Base-by-base conservation (phyloP, 2,329 filamentous ascomycete genomes). In the Trichoderma simmonsii region DNA sequence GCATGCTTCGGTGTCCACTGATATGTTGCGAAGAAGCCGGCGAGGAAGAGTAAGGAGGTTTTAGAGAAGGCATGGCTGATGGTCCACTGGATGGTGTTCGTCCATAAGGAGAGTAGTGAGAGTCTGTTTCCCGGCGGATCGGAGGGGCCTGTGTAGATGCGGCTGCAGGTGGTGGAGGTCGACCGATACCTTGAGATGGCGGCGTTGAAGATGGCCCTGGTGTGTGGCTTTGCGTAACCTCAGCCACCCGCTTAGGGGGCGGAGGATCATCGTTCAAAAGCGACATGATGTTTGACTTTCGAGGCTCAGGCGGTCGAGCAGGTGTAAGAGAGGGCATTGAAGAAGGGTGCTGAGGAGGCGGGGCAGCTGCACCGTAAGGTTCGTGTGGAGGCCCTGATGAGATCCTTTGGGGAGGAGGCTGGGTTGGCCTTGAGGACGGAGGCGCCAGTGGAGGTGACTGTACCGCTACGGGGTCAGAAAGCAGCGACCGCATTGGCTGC, bases 251-350 rank as follows among this genome's bases (percentile, higher is more conserved):
- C 79, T 89, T 88, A n/a, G 84, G 84, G 7, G 84, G 81, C 4
- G 81, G 82, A 8, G 86, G 84, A 68, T 90, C 89, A 73, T 90
- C 88, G 75, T 90, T 90, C 3, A 91, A 82, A 73, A 91, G 79
- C 0, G 88, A 88, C 85, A 90, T 89, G 73, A 91, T 85, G 74
- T 83, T 91, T 15, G 88, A 90, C 81, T 90, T 91, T n/a, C 86
- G 84, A 61, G 81, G 81, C 74, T 88, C 86, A 3, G 86, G 78
- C 51, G 83, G 79, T 32, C 83, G 80, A 26, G 83, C 79, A 9
- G 82, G 82, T 3, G 82, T 81, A n/a, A 77, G 74, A 5, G 73
- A 75, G 18, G 79, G 77, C 32, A 78, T 74, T n/a, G 80, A 78
- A 14, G 79, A 76, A 32, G 75, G 68, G 51, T 80, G 74, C 48